Percentiles rank a stretch among this genome's conserved stretches.
Evolutionary conservation across 345 rosid species (phyloP).

Genomic region (Microcos paniculata): DNA sequence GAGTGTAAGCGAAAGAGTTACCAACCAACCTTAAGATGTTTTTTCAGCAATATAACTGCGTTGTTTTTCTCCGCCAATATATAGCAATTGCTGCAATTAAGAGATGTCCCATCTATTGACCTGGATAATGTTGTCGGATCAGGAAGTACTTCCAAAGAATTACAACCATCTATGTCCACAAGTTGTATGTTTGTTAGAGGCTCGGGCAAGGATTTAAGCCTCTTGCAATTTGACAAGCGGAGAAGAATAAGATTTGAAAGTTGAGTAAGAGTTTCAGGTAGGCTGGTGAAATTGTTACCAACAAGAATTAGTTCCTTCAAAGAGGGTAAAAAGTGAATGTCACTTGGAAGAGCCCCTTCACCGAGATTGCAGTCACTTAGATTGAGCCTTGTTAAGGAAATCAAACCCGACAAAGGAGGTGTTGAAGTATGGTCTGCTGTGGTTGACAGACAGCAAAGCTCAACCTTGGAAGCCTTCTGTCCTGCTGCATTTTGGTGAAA

Average conservation of each 20-base stretch:
- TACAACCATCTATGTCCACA: neutral
- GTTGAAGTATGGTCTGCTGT: no score
- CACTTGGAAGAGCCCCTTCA: conserved; percentile 18
- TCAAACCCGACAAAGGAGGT: conserved; percentile 19
- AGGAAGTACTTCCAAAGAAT: neutral
- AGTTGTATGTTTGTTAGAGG: fast-evolving
- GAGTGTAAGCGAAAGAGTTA: no score
- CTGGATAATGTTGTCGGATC: neutral
- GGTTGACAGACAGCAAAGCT: no score
- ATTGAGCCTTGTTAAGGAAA: no score
- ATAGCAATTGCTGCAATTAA: neutral
- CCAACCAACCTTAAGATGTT: neutral
- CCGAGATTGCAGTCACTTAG: conserved; percentile 21
- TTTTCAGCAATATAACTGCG: neutral
- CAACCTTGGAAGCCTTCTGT: no score
- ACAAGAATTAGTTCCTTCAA: conserved; percentile 23
- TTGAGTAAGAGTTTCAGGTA: conserved; percentile 30
- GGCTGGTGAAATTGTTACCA: conserved; percentile 25
- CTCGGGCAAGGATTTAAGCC: conserved; percentile 30
- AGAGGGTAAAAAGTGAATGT: conserved; percentile 21
- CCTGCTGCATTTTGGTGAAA: no score
- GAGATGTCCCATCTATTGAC: neutral
- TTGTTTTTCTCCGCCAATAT: neutral
- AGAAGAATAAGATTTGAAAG: conserved; percentile 23
- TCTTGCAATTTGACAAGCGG: conserved; percentile 21